Base-by-base conservation (phyloP, 345 rosid genomes). In the Populus davidiana region DNA sequence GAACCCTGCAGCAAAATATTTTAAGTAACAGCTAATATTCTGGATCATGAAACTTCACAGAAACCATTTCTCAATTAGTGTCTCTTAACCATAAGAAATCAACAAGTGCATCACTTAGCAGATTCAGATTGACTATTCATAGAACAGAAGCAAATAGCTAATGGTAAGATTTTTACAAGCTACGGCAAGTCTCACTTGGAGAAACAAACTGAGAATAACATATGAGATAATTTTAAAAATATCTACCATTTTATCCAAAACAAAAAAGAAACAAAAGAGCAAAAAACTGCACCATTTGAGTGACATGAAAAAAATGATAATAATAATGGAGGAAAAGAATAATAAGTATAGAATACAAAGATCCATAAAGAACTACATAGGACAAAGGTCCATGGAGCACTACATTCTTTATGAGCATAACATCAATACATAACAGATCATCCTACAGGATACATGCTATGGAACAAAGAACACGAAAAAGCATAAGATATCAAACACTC, bases 1-100 rank as follows among this genome's bases (percentile, higher is more conserved):
- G 88, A 89, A 81, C 99, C 99, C 99, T 96, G 86, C 82, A 86
- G 75, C 12, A 43, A 39, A 47, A 27, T 62, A 38, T 62, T 43
- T 11, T 6, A 21, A 11, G 33, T 31, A 74, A 27, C 27, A 74
- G 20, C 63, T 41, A 8, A 35, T n/a, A 36, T n/a, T 50, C 35
- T 5, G 6, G 17, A 72, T 54, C 23, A 31, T 13, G 11, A 59
- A 62, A 39, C 39, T 41, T 63, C 56, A 62, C 18, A 17, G 66
- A 50, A 67, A 39, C 47, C 11, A 21, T 21, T 54, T 27, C 59
- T 43, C 6, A 17, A 74, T 39, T 14, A 27, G 13, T 27, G 1
- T 43, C 47, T 18, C 17, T 20, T 74, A 4, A 27, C 11, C 31
- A 63, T 2, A 43, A n/a, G 14, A 62, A 27, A 41, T 43, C 25